phyloP scores from a whole-genome alignment of 2,329 filamentous ascomycete genomes.

The Coniochaeta ligniaria region DNA sequence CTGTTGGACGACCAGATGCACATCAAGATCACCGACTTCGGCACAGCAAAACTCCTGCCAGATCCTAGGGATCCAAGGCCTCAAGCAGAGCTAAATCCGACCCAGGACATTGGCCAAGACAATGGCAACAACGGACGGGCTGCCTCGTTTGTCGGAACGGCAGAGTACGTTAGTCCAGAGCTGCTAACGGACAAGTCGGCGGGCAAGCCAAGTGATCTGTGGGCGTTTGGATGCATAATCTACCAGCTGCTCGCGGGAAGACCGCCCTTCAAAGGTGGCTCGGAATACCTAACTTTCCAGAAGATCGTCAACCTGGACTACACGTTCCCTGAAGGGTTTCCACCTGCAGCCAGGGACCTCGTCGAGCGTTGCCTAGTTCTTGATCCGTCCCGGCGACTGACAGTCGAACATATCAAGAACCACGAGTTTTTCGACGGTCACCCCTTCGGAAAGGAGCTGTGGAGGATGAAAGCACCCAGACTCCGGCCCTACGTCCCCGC shows the following conservation, averaged over 20 bases:
- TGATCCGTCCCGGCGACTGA: conserved; percentile 76
- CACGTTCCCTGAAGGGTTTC: conserved; percentile 85
- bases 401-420: conserved; percentile 93
- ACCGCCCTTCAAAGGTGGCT: conserved; percentile 91
- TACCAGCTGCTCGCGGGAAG: conserved; percentile 94
- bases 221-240: conserved; percentile 97
- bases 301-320: conserved; percentile 96
- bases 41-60: conserved; percentile 88
- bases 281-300: conserved; percentile 96
- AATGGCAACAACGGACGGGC: conserved; percentile 60
- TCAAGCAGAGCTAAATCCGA: conserved; percentile 29
- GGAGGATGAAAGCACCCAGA: conserved; percentile 84
- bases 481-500: conserved; percentile 78
- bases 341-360: conserved; percentile 75
- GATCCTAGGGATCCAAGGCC: conserved; percentile 41
- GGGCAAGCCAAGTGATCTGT: conserved; percentile 94
- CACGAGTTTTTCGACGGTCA: conserved; percentile 93
- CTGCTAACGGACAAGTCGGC: conserved; percentile 94
- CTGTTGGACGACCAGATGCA: conserved; percentile 93
- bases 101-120: conserved; percentile 13
- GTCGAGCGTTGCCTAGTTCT: conserved; percentile 86
- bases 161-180: conserved; percentile 96
- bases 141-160: conserved; percentile 93
- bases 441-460: conserved; percentile 73
- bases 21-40: conserved; percentile 98